Base-by-base conservation (phyloP, 2,329 filamentous ascomycete species). In the Ramichloridium luteum region DNA sequence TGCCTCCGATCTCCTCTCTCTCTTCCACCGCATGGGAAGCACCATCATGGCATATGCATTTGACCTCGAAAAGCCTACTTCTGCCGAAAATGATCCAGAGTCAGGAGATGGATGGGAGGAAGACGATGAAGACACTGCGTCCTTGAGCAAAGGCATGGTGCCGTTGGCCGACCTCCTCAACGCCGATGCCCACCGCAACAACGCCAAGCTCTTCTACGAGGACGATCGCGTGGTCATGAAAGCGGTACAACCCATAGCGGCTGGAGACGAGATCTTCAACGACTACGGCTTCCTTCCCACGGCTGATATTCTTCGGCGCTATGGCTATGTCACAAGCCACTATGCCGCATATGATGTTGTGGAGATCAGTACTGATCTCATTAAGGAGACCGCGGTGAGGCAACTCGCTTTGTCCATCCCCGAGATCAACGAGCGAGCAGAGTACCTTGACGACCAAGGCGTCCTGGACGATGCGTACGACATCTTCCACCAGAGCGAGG, bases 1-100 rank as follows among this genome's bases (percentile, higher is more conserved):
- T 45, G 62, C 67, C 34, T 58, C 62, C 34, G 55, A 64, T 14
- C 56, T 77, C 9, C 48, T 77, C 3, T 47, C 58, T 11, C 54
- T 74, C 12, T 79, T 80, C 31, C 84, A 93, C 53, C 68, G 74
- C 6, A 86, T 93, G 77, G 85, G 81, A 1, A 86, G 79, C 38
- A 74, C 80, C 11, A 88, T 93, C 44, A 92, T 93, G 84, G 79
- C 84, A 0, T 93, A 93, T 51, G 84, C 84, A 0, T 93, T 93
- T 51, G 85, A 93, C 44, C 69, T 93, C 5, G 72, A 75, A 41
- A 65, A 65, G 20, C 50, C 47, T 9, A 47, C 51, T 3, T 44
- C 46, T n/a, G 48, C 55, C 0, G 68, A 74, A 13, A 64, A 74
- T 4, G 64, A 72, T 1, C 71, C 74, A 2, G 70, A 74, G 3